These are phyloP conservation scores for Euclidium syriacum DNA, from an alignment of 345 rosid species.

Conservation along the genomic window DNA sequence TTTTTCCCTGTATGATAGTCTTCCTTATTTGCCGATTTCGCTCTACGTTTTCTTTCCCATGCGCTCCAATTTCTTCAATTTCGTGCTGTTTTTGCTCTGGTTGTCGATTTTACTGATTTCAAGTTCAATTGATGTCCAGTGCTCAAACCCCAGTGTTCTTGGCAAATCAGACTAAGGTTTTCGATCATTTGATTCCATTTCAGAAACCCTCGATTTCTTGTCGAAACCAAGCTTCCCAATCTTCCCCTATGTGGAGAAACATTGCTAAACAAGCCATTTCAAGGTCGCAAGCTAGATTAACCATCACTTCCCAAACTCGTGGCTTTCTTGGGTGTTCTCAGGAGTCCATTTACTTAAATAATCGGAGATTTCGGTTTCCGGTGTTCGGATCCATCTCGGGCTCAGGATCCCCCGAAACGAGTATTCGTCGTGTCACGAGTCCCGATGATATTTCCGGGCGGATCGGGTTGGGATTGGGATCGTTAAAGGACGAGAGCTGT, in stretches of 20 bases:
- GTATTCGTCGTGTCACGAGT: slow-evolving; percentile 27
- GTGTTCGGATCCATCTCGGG: slow-evolving; percentile 30
- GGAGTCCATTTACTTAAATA: slow-evolving; percentile 27
- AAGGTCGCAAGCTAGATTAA: slow-evolving; percentile 25
- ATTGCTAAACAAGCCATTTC: slow-evolving; percentile 47
- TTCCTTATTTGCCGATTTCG: neutral
- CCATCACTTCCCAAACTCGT: slow-evolving; percentile 21
- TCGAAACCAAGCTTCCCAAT: slow-evolving; percentile 19
- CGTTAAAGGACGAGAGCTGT: slow-evolving; percentile 27
- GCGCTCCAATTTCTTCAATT: slow-evolving; percentile 6
- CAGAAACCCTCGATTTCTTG: slow-evolving; percentile 23
- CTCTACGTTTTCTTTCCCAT: neutral
- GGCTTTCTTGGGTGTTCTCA: slow-evolving; percentile 34
- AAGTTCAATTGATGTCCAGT: slow-evolving; percentile 56
- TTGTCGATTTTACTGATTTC: neutral
- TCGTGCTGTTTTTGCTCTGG: neutral
- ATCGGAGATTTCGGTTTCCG: slow-evolving; percentile 15
- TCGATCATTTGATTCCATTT: slow-evolving; percentile 31
- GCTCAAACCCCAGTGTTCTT: slow-evolving; percentile 33
- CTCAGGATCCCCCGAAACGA: slow-evolving; percentile 26
- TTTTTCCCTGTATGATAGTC: neutral
- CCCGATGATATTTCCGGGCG: slow-evolving; percentile 33
- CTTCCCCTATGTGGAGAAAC: slow-evolving; percentile 77
- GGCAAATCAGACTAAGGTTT: slow-evolving; percentile 24
- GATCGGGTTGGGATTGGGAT: slow-evolving; percentile 30